Base-by-base conservation (phyloP, 2,329 filamentous ascomycete species). In the Davidsoniella eucalypti region DNA sequence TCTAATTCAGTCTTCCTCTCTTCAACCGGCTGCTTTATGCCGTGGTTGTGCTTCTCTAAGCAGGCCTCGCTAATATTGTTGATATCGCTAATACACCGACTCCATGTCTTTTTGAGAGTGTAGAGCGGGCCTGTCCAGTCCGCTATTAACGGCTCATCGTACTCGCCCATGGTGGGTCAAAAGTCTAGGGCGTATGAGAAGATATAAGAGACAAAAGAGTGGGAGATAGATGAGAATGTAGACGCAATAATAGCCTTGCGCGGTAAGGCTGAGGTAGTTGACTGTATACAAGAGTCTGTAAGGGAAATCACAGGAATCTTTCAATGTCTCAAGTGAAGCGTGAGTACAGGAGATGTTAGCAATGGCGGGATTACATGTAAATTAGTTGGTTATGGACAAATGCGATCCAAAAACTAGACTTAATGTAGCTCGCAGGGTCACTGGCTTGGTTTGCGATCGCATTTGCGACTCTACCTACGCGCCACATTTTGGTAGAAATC, bases 41-140 rank as follows among this genome's bases (percentile, higher is more conserved):
- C 58, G 55, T 69, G 68, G 40, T 60, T 62, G 54, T 71, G 71
- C 14, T 68, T 62, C 29, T 61, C 59, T 18, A 58, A 57, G 57
- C 73, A 75, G n/a, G 60, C 58, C 16, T 57, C 56, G 53, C 65
- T 69, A 54, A 75, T 64, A 4, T 59, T 61, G 29, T 66, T 60
- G 17, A 72, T 61, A 49, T 70, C 66, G 14, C 65, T 59, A 38
- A 62, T 60, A 53, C 69, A 70, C 40, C 63, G 59, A n/a, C 26
- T 37, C 50, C 54, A 53, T 14, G 50, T 44, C 12, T 52, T 44
- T 44, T 54, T 40, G 21, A 52, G 51, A 7, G 23, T 37, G 43
- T 50, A 54, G 18, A 56, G 50, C n/a, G 51, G 50, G 10, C 23
- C 39, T 2, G 53, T 52, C 51, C 51, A 56, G 49, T 56, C 54